phyloP scores from a whole-genome alignment of 139 green algal species.

The Chlorella sp. region DNA sequence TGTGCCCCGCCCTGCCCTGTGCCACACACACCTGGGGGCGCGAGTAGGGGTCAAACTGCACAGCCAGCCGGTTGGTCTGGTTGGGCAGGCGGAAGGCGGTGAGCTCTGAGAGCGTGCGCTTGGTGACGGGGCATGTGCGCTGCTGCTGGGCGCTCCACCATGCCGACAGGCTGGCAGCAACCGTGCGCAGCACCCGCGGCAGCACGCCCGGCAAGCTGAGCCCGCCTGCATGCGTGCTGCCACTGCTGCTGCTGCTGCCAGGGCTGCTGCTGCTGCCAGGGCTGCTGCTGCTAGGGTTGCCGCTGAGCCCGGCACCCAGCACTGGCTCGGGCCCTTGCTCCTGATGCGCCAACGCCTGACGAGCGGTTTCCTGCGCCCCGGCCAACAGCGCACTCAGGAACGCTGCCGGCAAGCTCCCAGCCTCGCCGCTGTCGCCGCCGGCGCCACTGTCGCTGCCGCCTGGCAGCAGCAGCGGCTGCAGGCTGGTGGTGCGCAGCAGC shows the following conservation, averaged over 20 bases:
- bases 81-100: conserved; percentile 75
- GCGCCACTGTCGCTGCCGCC: neutral
- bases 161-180: neutral
- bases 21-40: conserved; percentile 2
- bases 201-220: neutral
- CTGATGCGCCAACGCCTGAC: neutral
- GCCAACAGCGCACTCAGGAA: conserved; percentile 3
- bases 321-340: too few species aligned
- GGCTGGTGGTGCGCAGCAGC: neutral
- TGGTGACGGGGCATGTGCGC: conserved; percentile 45
- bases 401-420: neutral
- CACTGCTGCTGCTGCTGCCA: conserved; percentile 5
- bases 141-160: conserved; percentile 26
- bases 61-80: conserved; percentile 83
- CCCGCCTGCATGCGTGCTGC: neutral
- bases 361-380: neutral
- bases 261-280: conserved; percentile 9
- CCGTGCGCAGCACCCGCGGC: neutral
- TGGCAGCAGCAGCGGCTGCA: conserved; percentile 19
- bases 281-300: conserved; percentile 13
- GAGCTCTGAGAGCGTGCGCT: conserved; percentile 67
- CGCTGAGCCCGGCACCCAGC: neutral
- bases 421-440: neutral
- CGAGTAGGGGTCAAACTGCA: conserved; percentile 72
- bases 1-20: neutral